A percentile compares a stretch with the other conserved stretches of the same genome.
Conservation (phyloP, 2,329 filamentous ascomycete species). For the Colletotrichum spaethianum region DNA sequence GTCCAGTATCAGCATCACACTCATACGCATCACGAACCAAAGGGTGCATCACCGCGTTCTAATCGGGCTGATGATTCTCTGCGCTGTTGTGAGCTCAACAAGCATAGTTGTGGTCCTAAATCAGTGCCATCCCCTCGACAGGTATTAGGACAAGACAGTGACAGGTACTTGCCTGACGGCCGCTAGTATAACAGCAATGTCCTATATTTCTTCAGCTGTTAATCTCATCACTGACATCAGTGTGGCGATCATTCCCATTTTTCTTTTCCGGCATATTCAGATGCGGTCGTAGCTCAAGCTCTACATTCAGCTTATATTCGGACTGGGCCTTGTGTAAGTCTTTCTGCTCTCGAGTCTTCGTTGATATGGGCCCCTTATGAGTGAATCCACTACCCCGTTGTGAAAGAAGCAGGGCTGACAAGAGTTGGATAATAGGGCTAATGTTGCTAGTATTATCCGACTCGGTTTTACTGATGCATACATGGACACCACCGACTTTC, state of each 20-base stretch:
- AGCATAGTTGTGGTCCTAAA: conserved; percentile 44
- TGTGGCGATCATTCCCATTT: conserved; percentile 45
- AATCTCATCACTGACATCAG: conserved; percentile 50
- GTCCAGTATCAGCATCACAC: conserved; percentile 47
- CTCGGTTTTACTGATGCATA: background rate
- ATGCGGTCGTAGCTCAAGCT: conserved; percentile 46
- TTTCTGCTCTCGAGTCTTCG: background rate
- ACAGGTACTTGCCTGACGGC: conserved; percentile 45
- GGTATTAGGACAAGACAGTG: conserved; percentile 44
- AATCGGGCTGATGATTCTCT: background rate
- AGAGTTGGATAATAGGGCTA: background rate
- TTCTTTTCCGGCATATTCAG: conserved; percentile 47
- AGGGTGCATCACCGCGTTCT: conserved; percentile 41
- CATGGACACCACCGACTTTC: conserved; percentile 10
- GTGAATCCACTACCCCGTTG: background rate
- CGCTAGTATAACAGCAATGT: conserved; percentile 45
- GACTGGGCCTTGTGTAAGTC: conserved; percentile 44
- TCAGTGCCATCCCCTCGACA: conserved; percentile 46
- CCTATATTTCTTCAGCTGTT: conserved; percentile 47
- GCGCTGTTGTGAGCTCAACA: conserved; percentile 39
- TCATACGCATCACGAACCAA: conserved; percentile 46
- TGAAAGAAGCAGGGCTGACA: background rate
- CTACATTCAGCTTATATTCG: conserved; percentile 43
- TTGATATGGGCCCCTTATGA: no score
- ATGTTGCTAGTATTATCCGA: conserved; percentile 12